Evolutionary conservation across 2,329 filamentous ascomycete genomes (phyloP).

Genomic region (Elsinoe batatas): DNA sequence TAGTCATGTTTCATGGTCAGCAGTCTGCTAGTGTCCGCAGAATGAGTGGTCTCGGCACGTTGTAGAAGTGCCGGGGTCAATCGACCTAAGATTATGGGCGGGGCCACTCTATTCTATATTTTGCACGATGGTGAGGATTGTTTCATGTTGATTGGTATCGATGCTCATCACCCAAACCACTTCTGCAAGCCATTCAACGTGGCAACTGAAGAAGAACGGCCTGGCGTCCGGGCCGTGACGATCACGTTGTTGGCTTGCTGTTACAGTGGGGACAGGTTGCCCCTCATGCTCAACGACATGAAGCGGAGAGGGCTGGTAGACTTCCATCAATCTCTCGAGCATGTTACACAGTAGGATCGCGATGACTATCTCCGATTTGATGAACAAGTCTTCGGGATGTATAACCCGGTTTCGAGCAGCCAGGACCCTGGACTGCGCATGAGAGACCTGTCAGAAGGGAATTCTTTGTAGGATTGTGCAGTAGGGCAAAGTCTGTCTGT

Average conservation of each 20-base stretch:
- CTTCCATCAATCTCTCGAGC: neutral
- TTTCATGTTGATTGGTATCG: neutral
- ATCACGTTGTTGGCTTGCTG: neutral
- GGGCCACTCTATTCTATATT: neutral
- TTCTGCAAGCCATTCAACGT: slow-evolving; percentile 6
- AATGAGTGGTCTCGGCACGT: too few relatives aligned
- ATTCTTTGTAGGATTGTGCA: neutral
- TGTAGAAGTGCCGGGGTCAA: too few relatives aligned
- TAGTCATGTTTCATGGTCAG: too few relatives aligned
- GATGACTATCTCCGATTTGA: neutral
- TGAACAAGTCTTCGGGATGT: neutral
- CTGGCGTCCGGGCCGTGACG: slow-evolving; percentile 6
- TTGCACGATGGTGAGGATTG: neutral
- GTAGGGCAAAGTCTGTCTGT: neutral
- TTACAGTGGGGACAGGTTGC: neutral
- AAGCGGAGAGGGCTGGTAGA: neutral
- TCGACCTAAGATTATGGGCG: neutral
- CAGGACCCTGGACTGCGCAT: neutral
- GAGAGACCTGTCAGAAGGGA: neutral
- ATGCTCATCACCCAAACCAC: neutral
- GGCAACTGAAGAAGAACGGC: neutral
- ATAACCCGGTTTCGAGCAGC: neutral
- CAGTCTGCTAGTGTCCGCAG: too few relatives aligned
- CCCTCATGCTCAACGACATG: neutral
- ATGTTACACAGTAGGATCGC: neutral